Evolutionary conservation across 2,329 filamentous ascomycete species (phyloP).

Genomic region (Ascochyta fabae): DNA sequence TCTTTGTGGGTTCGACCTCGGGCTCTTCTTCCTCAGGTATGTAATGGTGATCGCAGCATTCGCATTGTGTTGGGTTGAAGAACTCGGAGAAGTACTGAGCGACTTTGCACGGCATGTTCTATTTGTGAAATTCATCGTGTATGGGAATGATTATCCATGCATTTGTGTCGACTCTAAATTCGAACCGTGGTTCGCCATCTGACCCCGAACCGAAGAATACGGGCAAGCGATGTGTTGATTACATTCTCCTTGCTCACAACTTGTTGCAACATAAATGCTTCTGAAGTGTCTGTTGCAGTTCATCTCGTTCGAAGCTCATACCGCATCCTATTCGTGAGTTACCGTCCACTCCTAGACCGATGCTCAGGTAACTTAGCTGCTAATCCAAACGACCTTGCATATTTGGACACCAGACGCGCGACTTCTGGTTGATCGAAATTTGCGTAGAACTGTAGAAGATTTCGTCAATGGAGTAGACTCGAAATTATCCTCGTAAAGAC

Average conservation of each 20-base stretch:
- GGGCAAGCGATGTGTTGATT: background rate
- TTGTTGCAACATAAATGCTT: no score
- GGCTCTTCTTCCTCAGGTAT: background rate
- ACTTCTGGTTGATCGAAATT: no score
- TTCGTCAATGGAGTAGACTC: background rate
- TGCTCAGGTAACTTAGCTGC: no score
- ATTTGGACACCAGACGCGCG: no score
- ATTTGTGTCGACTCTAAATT: background rate
- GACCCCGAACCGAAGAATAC: background rate
- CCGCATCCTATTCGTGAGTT: no score
- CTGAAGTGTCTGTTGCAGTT: no score
- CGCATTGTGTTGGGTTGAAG: background rate
- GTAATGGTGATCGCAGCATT: slow-evolving; percentile 8
- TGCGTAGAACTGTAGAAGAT: background rate
- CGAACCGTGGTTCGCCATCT: background rate
- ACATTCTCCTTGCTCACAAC: background rate
- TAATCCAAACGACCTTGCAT: no score
- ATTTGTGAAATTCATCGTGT: background rate
- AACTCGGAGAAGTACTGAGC: background rate
- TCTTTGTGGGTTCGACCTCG: background rate
- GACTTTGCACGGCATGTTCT: background rate
- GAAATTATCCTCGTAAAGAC: slow-evolving; percentile 18
- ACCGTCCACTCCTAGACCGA: no score
- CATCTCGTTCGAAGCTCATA: no score
- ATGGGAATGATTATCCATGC: background rate